phyloP scores from a whole-genome alignment of 257 asterid species.

The Misopates orontium region DNA sequence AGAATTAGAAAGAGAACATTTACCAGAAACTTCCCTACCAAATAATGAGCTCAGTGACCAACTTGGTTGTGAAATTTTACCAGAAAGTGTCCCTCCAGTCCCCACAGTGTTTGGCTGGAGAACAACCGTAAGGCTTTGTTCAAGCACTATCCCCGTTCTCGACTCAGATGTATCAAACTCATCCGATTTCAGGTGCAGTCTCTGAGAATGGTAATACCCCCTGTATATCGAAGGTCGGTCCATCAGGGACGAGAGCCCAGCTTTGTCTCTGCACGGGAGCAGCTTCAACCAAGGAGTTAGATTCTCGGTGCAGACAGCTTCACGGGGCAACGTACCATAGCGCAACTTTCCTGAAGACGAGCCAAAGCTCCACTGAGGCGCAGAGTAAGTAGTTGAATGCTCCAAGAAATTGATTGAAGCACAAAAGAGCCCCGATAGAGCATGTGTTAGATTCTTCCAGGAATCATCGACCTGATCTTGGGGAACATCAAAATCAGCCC shows the following conservation, averaged over 20 bases:
- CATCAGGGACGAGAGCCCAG: conserved; percentile 87
- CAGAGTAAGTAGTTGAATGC: conserved; percentile 72
- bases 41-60: conserved; percentile 90
- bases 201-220: conserved; percentile 88
- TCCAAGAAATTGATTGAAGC: conserved; percentile 97
- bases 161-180: conserved; percentile 50
- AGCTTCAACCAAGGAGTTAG: conserved; percentile 98
- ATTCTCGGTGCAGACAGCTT: conserved; percentile 99
- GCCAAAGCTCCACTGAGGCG: conserved; percentile 77
- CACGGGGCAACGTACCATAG: conserved; percentile 96
- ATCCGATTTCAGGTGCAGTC: conserved; percentile 70
- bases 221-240: conserved; percentile 84
- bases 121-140: conserved; percentile 86
- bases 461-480: conserved; percentile 68
- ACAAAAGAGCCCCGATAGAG: conserved; percentile 98
- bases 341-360: conserved; percentile 64
- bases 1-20: conserved; percentile 72
- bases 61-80: conserved; percentile 58
- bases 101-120: conserved; percentile 62
- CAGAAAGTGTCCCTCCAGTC: conserved; percentile 37
- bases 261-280: conserved; percentile 98
- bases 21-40: conserved; percentile 73
- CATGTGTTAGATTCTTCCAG: conserved; percentile 92
- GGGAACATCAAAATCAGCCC: conserved; percentile 97
- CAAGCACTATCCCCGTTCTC: conserved; percentile 66